A percentile compares a stretch with the other conserved stretches of the same genome.
Conservation (phyloP, 169 alveolate species). For the Miamiensis avidus region DNA sequence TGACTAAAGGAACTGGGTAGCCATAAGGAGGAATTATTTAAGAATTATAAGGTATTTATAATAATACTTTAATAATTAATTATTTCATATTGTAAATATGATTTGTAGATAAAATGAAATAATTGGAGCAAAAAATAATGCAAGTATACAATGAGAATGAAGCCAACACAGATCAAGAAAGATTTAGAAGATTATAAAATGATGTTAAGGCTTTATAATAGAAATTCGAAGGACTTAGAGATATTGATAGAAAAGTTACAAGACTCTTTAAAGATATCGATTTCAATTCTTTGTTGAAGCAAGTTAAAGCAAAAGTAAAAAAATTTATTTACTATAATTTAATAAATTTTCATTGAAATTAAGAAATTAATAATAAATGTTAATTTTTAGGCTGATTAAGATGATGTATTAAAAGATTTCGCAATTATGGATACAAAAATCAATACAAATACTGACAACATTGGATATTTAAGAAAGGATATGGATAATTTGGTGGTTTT, state of each 20-base stretch:
- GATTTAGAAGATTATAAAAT: neutral
- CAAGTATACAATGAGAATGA: conserved; percentile 5
- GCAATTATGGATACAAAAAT: conserved; percentile 17
- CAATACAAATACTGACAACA: conserved; percentile 7
- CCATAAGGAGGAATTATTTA: too few relatives aligned
- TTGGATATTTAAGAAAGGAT: conserved; percentile 18
- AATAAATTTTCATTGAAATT: too few relatives aligned
- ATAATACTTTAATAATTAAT: too few relatives aligned
- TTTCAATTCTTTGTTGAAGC: neutral
- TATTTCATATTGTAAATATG: neutral
- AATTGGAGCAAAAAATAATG: conserved; percentile 1
- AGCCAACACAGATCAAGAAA: neutral
- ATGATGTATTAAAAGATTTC: conserved; percentile 24
- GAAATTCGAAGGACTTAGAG: conserved; percentile 11
- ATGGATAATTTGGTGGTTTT: conserved; percentile 3
- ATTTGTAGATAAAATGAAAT: neutral
- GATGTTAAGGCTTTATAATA: conserved; percentile 1
- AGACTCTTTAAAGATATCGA: conserved; percentile 21
- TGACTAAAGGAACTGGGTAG: neutral
- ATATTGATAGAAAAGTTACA: conserved; percentile 6
- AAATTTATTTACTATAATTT: too few relatives aligned
- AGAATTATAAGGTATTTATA: too few relatives aligned
- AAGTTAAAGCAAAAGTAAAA: neutral
- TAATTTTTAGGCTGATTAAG: conserved; percentile 25
- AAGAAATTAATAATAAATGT: too few relatives aligned